Evolutionary conservation across 805 yeast species (phyloP), one percentile per base, ranked within the genome.

Genomic region (Schwanniomyces polymorphus): DNA sequence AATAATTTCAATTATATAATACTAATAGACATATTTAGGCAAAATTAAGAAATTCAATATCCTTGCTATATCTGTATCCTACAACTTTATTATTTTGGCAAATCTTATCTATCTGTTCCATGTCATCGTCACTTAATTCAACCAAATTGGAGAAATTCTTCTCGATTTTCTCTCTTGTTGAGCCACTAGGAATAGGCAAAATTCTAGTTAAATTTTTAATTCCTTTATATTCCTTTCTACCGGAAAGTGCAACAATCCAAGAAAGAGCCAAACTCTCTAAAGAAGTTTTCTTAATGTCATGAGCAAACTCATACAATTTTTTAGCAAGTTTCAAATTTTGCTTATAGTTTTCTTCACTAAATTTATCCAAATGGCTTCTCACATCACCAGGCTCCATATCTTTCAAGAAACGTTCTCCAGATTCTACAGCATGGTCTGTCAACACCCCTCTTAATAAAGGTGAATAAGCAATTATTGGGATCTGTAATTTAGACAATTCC

Each of bases 361-460:
- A 88, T 56, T 85, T 76, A 43, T 83, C 91, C 39, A 82, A 56
- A 23, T 44, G 47, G 4, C 45, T 41, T 54, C 89, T 74, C 45
- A 82, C 48, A 57, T 86, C 92, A 38, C 79, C 84, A 38, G 70
- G 70, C 11, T 83, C 79, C 31, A 86, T 58, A 45, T 80, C 84
- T 0, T 64, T 57, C 23, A 53, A 56, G 53, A 61, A 70, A 7
- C 52, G 52, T 23, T 67, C 64, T 12, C 60, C 50, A 17, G 66
- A 56, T 5, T 76, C 64, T 23, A 66, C 80, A 44, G 83, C 65
- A 28, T 58, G 51, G 47, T 94, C 96, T 3, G 92, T 84, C 45
- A 91, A 74, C 50, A 85, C 70, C 1, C 97, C 97, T 57, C 88
- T 77, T 8, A 91, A 85, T 46, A 91, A 73, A 27, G 97, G 97